phyloP scores from a whole-genome alignment of 2,329 filamentous ascomycete species.

The Apiospora marii region DNA sequence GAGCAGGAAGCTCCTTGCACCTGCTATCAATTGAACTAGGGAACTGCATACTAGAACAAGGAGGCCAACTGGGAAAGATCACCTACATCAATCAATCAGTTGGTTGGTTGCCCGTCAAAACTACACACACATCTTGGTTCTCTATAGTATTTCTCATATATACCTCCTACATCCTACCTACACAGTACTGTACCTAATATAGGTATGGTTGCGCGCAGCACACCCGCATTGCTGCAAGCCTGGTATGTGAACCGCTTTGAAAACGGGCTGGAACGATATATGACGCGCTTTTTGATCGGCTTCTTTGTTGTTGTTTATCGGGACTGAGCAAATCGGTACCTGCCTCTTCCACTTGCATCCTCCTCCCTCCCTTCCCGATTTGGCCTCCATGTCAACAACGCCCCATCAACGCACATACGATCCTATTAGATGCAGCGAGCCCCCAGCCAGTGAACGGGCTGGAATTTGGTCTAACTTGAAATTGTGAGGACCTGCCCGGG shows the following conservation, averaged over 20 bases:
- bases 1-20: neutral
- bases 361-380: neutral
- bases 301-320: neutral
- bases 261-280: neutral
- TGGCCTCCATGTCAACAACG: constrained; percentile 9
- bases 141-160: neutral
- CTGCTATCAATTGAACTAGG: neutral
- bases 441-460: neutral
- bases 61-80: neutral
- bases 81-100: neutral
- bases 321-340: neutral
- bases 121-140: neutral
- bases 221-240: neutral
- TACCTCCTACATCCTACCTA: neutral
- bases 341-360: neutral
- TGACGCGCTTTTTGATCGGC: neutral
- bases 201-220: neutral
- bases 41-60: neutral
- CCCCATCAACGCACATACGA: constrained; percentile 4
- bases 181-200: too few relatives aligned
- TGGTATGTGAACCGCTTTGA: neutral
- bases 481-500: constrained; percentile 6
- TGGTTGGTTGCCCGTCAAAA: too few relatives aligned
- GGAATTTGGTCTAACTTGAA: neutral
- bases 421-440: constrained; percentile 3